Percentiles rank a stretch among this genome's conserved stretches.
Conservation (phyloP, 495 filamentous ascomycete species). For the Xylaria telfairii region DNA sequence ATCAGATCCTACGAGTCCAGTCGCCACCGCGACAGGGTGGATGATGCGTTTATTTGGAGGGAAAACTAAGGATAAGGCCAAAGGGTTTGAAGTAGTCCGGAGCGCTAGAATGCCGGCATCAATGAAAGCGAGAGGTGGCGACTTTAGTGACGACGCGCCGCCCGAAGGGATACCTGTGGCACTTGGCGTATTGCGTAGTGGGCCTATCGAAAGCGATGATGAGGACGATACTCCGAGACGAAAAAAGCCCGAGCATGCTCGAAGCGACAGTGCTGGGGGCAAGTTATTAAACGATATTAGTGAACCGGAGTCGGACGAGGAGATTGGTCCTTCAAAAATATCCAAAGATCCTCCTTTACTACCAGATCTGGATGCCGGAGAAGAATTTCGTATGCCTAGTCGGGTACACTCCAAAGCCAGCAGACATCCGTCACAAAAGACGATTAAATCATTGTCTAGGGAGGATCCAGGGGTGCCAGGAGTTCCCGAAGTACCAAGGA, state of each 20-base stretch:
- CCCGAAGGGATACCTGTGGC: constrained; percentile 65
- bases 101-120: constrained; percentile 73
- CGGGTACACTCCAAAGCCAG: constrained; percentile 66
- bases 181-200: constrained; percentile 61
- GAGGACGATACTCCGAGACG: constrained; percentile 49
- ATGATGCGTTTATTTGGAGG: constrained; percentile 78
- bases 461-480: constrained; percentile 34
- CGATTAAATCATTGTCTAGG: constrained; percentile 28
- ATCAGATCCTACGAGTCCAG: constrained; percentile 90
- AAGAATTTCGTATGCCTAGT: constrained; percentile 68
- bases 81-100: constrained; percentile 95
- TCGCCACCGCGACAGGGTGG: constrained; percentile 87
- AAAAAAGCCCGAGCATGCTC: constrained; percentile 31
- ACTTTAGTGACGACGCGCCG: constrained; percentile 56
- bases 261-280: constrained; percentile 43
- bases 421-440: constrained; percentile 37
- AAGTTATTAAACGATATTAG: constrained; percentile 54
- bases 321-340: constrained; percentile 52
- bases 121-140: constrained; percentile 60
- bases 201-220: constrained; percentile 65
- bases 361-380: constrained; percentile 66
- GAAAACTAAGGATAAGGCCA: constrained; percentile 86
- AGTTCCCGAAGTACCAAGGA: constrained; percentile 60
- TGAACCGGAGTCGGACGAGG: constrained; percentile 46
- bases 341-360: constrained; percentile 63